Base-by-base conservation (phyloP, 768 basidiomycete genomes). In the Boletellus sp. region DNA sequence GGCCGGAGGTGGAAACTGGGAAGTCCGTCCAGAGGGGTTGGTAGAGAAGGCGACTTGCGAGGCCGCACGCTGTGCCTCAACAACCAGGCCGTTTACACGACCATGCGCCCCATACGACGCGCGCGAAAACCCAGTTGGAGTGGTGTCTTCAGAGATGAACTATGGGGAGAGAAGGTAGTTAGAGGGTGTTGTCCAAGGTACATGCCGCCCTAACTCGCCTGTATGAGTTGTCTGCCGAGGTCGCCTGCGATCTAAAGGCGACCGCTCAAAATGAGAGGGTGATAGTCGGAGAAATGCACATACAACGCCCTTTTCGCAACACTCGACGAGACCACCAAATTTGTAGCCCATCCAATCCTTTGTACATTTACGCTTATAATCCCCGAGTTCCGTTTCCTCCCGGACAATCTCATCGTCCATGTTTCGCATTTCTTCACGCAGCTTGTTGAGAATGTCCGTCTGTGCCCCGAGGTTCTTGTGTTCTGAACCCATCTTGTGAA, bases 401-500 rank as follows among this genome's bases (percentile, higher is more conserved):
- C 72, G 78, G 72, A 93, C 72, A 48, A 97, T 94, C 17, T 93
- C 86, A 3, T 83, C 77, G 59, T 96, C 94, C 68, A 94, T 75
- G 6, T 66, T 59, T 2, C 83, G 73, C 45, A 95, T 94, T 62
- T 94, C 86, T 15, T 85, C 84, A 45, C 85, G 78, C 24, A 94
- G 70, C 13, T 72, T 72, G 56, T 84, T 84, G 40, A 96, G 70
- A 2, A 74, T 66, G 22, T 92, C 90, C 2, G 84, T 86, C 67
- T 95, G 94, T 47, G 72, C 57, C 3, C 72, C 69, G 32, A 92
- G 70, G 57, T 88, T 87, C 75, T 95, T 97, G 72, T 94, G 82
- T 66, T 94, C 90, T 0, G 87, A 77, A 54, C 78, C 79, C 93
- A 96, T 94, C 72, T 87, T 95, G 68, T 77, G 80, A 33, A 97